Evolutionary conservation across 2,329 filamentous ascomycete genomes (phyloP).

Genomic region (Parafenestella ontariensis): DNA sequence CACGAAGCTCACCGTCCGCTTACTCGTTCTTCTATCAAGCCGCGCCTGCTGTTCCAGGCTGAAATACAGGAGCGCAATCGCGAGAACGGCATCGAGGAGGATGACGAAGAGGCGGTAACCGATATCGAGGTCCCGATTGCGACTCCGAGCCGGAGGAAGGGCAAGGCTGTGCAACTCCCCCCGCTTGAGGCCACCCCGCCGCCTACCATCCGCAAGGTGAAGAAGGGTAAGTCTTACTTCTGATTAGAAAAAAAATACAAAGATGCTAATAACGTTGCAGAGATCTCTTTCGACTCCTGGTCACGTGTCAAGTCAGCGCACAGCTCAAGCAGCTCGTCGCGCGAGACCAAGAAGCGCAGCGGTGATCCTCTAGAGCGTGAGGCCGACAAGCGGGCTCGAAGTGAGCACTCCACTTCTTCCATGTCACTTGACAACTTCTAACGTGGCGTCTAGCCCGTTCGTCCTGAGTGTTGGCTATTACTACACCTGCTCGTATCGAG

Average conservation of each 20-base stretch:
- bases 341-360: conserved; percentile 47
- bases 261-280: conserved; percentile 17
- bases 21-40: conserved; percentile 74
- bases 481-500: background rate
- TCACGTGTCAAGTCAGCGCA: conserved; percentile 65
- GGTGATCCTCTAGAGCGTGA: conserved; percentile 39
- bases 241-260: conserved; percentile 19
- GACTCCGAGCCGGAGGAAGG: conserved; percentile 38
- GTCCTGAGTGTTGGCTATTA: conserved; percentile 13
- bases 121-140: conserved; percentile 56
- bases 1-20: conserved; percentile 56
- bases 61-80: conserved; percentile 55
- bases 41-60: conserved; percentile 72
- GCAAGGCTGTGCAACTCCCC: conserved; percentile 60
- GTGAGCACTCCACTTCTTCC: conserved; percentile 36
- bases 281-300: conserved; percentile 68
- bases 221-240: conserved; percentile 58
- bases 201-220: conserved; percentile 66
- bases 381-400: conserved; percentile 41
- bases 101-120: conserved; percentile 66
- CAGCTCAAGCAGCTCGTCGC: conserved; percentile 45
- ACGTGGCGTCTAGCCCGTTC: conserved; percentile 26
- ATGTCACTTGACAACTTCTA: conserved; percentile 38
- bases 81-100: conserved; percentile 50
- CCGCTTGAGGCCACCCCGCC: conserved; percentile 55